These are phyloP conservation scores for Prunus mira DNA, from an alignment of 306 rosid genomes.

Conservation along the genomic window DNA sequence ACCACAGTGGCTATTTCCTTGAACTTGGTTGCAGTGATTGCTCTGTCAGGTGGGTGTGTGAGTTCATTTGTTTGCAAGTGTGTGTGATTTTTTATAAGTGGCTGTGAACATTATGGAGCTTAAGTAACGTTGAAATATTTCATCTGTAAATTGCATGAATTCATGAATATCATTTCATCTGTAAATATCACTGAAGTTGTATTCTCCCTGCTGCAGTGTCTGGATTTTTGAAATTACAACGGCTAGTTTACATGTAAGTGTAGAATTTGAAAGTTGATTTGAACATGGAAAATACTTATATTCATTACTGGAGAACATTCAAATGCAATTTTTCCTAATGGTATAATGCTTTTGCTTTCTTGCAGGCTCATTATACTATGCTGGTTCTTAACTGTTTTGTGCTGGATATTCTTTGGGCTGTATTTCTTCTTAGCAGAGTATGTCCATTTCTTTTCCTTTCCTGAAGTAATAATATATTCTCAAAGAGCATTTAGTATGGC, in stretches of 20 bases:
- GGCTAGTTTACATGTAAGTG: slow-evolving; percentile 51
- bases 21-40: slow-evolving; percentile 47
- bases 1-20: slow-evolving; percentile 43
- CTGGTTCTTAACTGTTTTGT: slow-evolving; percentile 59
- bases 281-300: neutral
- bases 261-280: neutral
- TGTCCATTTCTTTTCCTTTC: slow-evolving; percentile 15
- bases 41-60: slow-evolving; percentile 46
- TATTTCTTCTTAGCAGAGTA: slow-evolving; percentile 64
- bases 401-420: slow-evolving; percentile 67
- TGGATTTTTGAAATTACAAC: slow-evolving; percentile 44
- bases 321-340: neutral
- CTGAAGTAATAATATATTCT: neutral
- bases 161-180: neutral
- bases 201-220: slow-evolving; percentile 40
- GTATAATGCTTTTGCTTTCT: neutral
- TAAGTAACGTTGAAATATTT: too few species aligned
- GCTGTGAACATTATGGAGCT: neutral
- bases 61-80: neutral
- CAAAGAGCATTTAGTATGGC: neutral
- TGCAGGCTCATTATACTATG: slow-evolving; percentile 55
- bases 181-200: slow-evolving; percentile 21
- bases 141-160: neutral
- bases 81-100: neutral
- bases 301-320: neutral